A percentile compares a stretch with the other conserved stretches of the same genome.
phyloP scores from a whole-genome alignment of 139 green algal species.

The Trebouxia sp. region DNA sequence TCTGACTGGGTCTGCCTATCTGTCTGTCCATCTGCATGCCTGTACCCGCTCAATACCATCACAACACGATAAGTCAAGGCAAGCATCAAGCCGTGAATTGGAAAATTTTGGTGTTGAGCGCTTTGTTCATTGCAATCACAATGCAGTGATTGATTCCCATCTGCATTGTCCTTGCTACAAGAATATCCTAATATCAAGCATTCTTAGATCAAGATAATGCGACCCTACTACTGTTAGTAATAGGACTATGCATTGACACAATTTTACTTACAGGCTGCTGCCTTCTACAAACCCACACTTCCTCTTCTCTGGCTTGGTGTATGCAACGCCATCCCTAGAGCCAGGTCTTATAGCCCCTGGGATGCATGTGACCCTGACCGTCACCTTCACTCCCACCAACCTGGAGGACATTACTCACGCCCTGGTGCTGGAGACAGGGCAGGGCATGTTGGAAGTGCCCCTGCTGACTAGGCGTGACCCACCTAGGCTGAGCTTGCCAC shows the following conservation, averaged over 20 bases:
- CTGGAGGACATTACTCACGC: slow-evolving; percentile 70
- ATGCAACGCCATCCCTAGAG: not conserved
- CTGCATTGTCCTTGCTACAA: no score
- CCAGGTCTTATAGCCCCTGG: slow-evolving; percentile 36
- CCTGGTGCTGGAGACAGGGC: slow-evolving; percentile 56
- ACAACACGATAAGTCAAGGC: no score
- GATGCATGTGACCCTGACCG: slow-evolving; percentile 48
- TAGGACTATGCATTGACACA: no score
- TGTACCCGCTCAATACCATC: no score
- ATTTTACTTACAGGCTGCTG: slow-evolving; percentile 23
- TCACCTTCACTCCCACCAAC: slow-evolving; percentile 70
- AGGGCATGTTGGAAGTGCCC: slow-evolving; percentile 48
- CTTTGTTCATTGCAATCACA: no score
- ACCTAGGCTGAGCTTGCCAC: slow-evolving; percentile 56
- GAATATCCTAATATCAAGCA: no score
- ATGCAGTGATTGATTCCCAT: no score
- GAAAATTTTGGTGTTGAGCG: no score
- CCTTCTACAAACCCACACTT: slow-evolving; percentile 25
- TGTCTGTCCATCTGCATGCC: no score
- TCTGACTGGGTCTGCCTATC: not conserved
- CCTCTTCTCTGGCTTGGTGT: slow-evolving; percentile 25
- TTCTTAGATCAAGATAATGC: no score
- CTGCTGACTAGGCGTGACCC: slow-evolving; percentile 53
- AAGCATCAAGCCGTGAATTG: no score
- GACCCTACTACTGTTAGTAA: no score